Base-by-base conservation (phyloP, 257 asterid genomes). In the Fraxinus quadrangulata region DNA sequence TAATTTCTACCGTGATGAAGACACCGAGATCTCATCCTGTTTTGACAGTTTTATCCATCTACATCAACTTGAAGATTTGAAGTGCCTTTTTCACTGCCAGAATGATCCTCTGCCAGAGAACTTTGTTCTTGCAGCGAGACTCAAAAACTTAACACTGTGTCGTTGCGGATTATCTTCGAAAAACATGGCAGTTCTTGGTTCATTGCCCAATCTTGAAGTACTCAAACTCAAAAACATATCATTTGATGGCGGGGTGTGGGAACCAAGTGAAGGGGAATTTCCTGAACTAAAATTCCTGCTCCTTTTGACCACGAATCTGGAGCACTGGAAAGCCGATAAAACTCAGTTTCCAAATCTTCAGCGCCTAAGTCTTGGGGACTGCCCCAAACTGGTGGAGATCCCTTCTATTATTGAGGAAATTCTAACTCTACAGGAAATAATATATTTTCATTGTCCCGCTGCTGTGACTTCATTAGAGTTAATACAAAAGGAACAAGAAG, bases 51-150 rank as follows among this genome's bases (percentile, higher is more conserved):
- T 79, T 1, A 19, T n/a, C 51, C n/a, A 30, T 54, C 37, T 54
- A 67, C 31, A 74, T 21, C 54, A 70, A 68, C 77, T 75, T 6
- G 77, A 80, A 33, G 30, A 72, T 2, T 75, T 83, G 51, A 77
- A 65, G 16, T 73, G 75, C 4, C 11, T 67, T 39, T 74, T 45
- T 39, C 42, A 42, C 10, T 36, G 3, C 23, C 31, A n/a, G 42
- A n/a, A 17, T 51, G 28, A n/a, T 56, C 71, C 16, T 17, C 1
- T 74, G n/a, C 78, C 78, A 6, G 5, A 36, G 31, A 74, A 74
- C 16, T 23, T 74, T 0, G 31, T 34, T 45, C 67, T 75, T 42
- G 49, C 73, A 14, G 11, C 30, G 0, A 19, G 11, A 14, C 67
- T 75, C 7, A 75, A 65, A 34, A 67, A 19, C 65, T 31, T 75